Base-by-base conservation (phyloP, 2,329 filamentous ascomycete species). In the Stylonectria norvegica region DNA sequence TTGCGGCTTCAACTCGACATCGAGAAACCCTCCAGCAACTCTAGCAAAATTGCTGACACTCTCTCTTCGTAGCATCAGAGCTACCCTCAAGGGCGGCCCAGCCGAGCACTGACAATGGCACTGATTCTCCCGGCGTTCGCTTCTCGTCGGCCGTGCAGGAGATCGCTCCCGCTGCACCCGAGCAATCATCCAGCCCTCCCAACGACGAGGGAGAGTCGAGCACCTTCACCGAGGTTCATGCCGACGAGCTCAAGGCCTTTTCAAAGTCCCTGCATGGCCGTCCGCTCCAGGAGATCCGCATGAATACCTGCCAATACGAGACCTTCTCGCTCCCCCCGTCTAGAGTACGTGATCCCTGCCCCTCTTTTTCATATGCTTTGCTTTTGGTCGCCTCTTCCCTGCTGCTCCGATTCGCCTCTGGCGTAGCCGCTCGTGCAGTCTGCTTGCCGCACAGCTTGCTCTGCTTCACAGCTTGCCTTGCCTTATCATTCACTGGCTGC, bases 291-390 rank as follows among this genome's bases (percentile, higher is more conserved):
- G 85, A 90, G 55, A 78, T 81, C 42, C 81, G 90, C 49, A 80
- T 95, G 72, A 86, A 85, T 60, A 87, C 89, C 60, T 95, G 89
- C 66, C 83, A 85, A 30, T 97, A 90, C 59, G 90, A 96, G 62
- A 85, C 91, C 22, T 83, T 95, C 49, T 97, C 93, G 23, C 73
- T 97, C 37, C 91, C 93, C 25, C 76, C 79, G 20, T 91, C 88
- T 32, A 79, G 87, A 67, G 88, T 91, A 81, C 67, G 85, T 77
- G 36, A 40, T 41, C 35, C 19, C n/a, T 20, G 38, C 34, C 38
- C 35, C 42, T 40, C 47, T 37, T 40, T 38, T 44, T 34, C 23
- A 30, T 39, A 20, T 29, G 25, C 38, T 42, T n/a, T 41, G 31
- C 31, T 36, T 36, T 32, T 33, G 29, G 14, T 9, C 20, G 38